These are phyloP conservation scores for Penicillium expansum DNA, from an alignment of 2,329 filamentous ascomycete species.

Conservation along the genomic window DNA sequence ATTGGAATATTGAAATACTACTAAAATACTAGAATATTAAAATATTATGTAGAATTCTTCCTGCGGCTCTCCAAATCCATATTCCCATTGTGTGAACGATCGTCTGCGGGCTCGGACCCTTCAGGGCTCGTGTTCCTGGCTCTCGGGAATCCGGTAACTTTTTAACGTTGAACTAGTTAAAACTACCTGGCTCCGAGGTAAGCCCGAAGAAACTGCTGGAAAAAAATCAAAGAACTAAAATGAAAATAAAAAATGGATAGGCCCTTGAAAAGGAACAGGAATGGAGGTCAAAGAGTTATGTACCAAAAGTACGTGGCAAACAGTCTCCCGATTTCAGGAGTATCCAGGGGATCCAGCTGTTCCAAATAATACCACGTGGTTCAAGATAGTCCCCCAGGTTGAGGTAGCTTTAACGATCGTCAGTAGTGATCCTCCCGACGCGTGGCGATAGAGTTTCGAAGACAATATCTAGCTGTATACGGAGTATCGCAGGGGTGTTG, in stretches of 20 bases:
- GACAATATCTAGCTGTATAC: neutral
- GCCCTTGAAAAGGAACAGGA: neutral
- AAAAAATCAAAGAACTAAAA: neutral
- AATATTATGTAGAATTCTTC: neutral
- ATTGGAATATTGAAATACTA: no score
- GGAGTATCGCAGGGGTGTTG: neutral
- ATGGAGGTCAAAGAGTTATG: neutral
- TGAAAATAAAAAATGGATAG: no score
- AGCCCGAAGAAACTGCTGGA: neutral
- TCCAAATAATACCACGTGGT: neutral
- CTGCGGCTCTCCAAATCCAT: neutral
- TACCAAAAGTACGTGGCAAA: conserved; percentile 5
- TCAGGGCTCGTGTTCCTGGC: conserved; percentile 13
- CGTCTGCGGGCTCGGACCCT: conserved; percentile 10
- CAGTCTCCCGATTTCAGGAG: neutral
- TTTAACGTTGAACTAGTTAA: neutral
- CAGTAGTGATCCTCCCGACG: conserved; percentile 6
- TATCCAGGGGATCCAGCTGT: neutral
- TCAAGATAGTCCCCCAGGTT: neutral
- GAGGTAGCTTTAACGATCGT: neutral
- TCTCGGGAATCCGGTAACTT: conserved; percentile 1
- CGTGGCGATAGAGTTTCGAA: conserved; percentile 11
- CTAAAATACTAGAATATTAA: neutral
- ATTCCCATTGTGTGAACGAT: conserved; percentile 9
- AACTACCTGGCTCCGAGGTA: neutral